Conservation (phyloP, 2,329 filamentous ascomycete species). For the Colletotrichum somersetense region DNA sequence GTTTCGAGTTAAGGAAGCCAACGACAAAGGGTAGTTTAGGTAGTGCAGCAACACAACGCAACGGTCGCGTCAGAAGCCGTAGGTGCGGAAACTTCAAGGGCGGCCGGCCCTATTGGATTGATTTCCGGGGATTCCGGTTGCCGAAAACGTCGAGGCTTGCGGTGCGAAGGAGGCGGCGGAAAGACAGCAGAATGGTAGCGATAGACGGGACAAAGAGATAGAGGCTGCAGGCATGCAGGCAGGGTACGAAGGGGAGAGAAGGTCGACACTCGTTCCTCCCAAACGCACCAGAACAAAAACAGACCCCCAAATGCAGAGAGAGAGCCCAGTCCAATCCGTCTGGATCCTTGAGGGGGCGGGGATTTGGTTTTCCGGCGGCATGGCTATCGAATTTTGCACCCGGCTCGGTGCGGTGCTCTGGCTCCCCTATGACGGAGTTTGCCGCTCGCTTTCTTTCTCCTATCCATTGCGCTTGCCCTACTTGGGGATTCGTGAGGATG, state of each 20-base stretch:
- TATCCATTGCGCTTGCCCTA: conserved; percentile 29
- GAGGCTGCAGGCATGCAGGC: neutral
- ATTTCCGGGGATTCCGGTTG: conserved; percentile 9
- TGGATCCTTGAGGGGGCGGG: neutral
- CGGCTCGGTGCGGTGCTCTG: neutral
- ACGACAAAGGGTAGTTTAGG: neutral
- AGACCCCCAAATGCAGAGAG: conserved; percentile 8
- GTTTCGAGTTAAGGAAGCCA: neutral
- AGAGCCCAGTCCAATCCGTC: neutral
- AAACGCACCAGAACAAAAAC: neutral
- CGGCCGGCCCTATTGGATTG: neutral
- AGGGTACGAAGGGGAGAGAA: neutral
- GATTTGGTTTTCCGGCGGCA: neutral
- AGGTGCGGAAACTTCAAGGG: conserved; percentile 3
- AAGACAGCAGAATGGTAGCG: neutral
- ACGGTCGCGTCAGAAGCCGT: conserved; percentile 5
- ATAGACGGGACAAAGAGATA: neutral
- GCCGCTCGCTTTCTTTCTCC: conserved; percentile 19
- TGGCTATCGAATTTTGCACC: neutral
- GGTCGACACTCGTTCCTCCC: conserved; percentile 7
- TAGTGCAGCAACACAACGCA: conserved; percentile 4
- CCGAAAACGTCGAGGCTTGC: neutral
- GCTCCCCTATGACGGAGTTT: conserved; percentile 11
- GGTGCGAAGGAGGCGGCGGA: neutral
- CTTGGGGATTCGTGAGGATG: conserved; percentile 23